Evolutionary conservation across 2,329 filamentous ascomycete genomes (phyloP), one percentile per base, ranked within the genome.

Genomic region (Aureobasidium sp.): DNA sequence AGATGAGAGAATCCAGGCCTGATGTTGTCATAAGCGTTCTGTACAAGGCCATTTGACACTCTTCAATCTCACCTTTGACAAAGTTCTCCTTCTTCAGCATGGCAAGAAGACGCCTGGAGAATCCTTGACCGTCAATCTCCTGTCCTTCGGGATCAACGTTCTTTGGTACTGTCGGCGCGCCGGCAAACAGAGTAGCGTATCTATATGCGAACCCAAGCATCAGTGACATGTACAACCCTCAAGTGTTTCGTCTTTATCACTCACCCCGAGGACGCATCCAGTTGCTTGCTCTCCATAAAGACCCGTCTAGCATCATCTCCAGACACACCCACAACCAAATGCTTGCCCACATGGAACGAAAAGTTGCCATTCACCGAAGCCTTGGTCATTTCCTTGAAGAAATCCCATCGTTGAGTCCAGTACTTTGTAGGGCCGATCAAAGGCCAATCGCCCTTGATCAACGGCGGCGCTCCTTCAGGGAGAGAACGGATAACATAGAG

Each of bases 351-450:
- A 63, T 76, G 76, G 65, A 81, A 81, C 55, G 73, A 76, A 64
- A 80, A 82, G 51, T 77, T 77, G 27, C 77, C 77, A 1, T 71
- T 74, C 5, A 64, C 55, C 0, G 72, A 72, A 8, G 69, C 62
- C 15, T 63, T 64, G 7, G 65, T 64, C 10, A 71, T 71, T n/a
- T 72, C 60, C 19, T 65, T 65, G 57, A 75, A 74, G 65, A 80
- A 82, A 27, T 77, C 73, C 68, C 72, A 74, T 57, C 79, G 71
- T 17, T 71, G 62, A 3, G 75, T 76, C 71, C 79, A 81, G 70
- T 80, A 81, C 0, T 69, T 68, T 27, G 74, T 60, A 1, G 75
- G 70, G 2, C 79, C 79, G 3, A 79, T 60, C 9, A 81, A 62
- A 0, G 79, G 79, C 65, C 67, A 74, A 8, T 65, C 61, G 15